phyloP scores from a whole-genome alignment of 495 filamentous ascomycete species.

The Letharia lupina region DNA sequence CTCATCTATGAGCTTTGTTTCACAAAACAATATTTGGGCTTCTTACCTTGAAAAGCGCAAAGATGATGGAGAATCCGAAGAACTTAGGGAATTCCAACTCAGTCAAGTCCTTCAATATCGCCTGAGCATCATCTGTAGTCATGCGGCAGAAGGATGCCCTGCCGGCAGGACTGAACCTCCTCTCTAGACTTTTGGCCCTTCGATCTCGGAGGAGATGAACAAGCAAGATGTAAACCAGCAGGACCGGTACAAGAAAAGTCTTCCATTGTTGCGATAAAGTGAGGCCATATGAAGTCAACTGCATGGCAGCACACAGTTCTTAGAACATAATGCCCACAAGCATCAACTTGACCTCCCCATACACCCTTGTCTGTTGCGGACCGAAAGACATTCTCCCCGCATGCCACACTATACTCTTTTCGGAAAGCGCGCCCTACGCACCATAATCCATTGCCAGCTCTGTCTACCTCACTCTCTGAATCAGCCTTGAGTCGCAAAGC shows the following conservation, averaged over 20 bases:
- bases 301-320: neutral
- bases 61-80: constrained; percentile 21
- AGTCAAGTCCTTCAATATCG: constrained; percentile 24
- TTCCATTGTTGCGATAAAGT: neutral
- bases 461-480: too few relatives aligned
- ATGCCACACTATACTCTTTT: too few relatives aligned
- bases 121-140: constrained; percentile 27
- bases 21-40: neutral
- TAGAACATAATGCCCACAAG: too few relatives aligned
- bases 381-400: too few relatives aligned
- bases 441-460: too few relatives aligned
- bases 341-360: too few relatives aligned
- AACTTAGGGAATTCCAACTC: constrained; percentile 30
- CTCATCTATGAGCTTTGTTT: neutral
- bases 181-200: constrained; percentile 3
- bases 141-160: constrained; percentile 7
- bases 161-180: constrained; percentile 1
- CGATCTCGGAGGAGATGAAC: neutral
- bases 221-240: neutral
- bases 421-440: too few relatives aligned
- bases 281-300: neutral
- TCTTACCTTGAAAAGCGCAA: constrained; percentile 26
- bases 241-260: neutral
- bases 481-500: too few relatives aligned
- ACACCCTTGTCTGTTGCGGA: too few relatives aligned